Percentiles rank a stretch among this genome's conserved stretches.
Evolutionary conservation across 1,284 basidiomycete genomes (phyloP).

Genomic region (Boletellus deceptivus): DNA sequence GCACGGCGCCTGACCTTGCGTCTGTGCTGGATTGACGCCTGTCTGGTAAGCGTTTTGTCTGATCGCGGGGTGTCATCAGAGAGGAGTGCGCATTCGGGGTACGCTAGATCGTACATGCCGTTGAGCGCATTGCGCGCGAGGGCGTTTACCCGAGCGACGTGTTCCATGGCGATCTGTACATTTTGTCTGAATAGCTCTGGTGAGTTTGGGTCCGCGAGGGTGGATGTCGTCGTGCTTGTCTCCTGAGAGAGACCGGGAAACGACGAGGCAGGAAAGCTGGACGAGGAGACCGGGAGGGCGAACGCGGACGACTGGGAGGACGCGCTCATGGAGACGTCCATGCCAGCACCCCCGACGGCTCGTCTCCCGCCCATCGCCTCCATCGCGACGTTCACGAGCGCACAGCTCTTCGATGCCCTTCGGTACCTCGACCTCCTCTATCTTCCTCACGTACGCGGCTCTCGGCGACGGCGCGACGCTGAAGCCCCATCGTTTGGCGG

Average conservation of each 20-base stretch:
- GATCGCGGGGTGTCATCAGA: not conserved
- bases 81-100: not conserved
- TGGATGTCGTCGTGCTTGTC: constrained; percentile 11
- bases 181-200: constrained; percentile 47
- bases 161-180: constrained; percentile 39
- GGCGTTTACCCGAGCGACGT: constrained; percentile 38
- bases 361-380: constrained; percentile 28
- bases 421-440: constrained; percentile 32
- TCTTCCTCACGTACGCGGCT: constrained; percentile 37
- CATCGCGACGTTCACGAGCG: constrained; percentile 19
- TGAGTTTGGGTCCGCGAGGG: constrained; percentile 41
- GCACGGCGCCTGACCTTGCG: constrained; percentile 34
- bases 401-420: constrained; percentile 23
- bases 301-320: constrained; percentile 19
- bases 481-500: not conserved
- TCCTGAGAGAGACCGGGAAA: constrained; percentile 31
- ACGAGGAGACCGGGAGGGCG: constrained; percentile 15
- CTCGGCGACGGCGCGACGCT: constrained; percentile 14
- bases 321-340: constrained; percentile 9
- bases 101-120: constrained; percentile 38
- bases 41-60: constrained; percentile 47
- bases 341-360: constrained; percentile 19
- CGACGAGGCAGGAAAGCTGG: constrained; percentile 1
- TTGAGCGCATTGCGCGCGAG: constrained; percentile 38
- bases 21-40: constrained; percentile 39